Base-by-base conservation (phyloP, 257 asterid species). In the Scutellaria barbata region DNA sequence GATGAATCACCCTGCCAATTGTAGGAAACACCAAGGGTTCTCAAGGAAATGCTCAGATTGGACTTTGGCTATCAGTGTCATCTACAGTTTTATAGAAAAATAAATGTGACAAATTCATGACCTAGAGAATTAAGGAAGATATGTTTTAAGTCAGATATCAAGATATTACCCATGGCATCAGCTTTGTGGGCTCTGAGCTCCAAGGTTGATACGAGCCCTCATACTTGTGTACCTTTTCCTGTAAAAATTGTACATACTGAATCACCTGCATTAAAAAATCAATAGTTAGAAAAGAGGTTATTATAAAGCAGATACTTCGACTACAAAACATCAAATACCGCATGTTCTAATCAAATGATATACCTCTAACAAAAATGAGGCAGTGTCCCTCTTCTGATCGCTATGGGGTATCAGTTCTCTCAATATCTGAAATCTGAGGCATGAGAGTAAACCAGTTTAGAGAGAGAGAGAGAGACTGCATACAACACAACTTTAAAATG, bases 341-440 rank as follows among this genome's bases (percentile, higher is more conserved):
- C 41, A 55, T 11, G 1, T 35, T 20, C 55, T 14, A 71, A 64
- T 63, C 55, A 66, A 68, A 22, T 60, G 60, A 37, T 16, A 50
- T 68, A 88, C 98, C 98, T 92, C 98, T 64, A 82, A 76, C 66
- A 92, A 81, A 73, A 92, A 90, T 5, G 98, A 92, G 5, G 98
- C 97, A 10, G 97, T 92, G 76, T 92, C 97, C 74, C 98, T 80
- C 85, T 90, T 92, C 76, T 90, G 97, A 76, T 92, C 96, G 17
- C 92, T 79, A 65, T 88, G 64, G 11, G 98, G 98, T 76, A 92
- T 88, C 83, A 92, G 80, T 68, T 85, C 95, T 85, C 98, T 90
- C 89, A 92, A 77, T 56, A 85, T 81, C 80, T 87, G 97, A 86
- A 85, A 92, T 74, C 98, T 92, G 87, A 71, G 66, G 50, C 56